A percentile compares a stretch with the other conserved stretches of the same genome.
phyloP scores from a whole-genome alignment of 1,139 yeast genomes.

The Candida albicans region DNA sequence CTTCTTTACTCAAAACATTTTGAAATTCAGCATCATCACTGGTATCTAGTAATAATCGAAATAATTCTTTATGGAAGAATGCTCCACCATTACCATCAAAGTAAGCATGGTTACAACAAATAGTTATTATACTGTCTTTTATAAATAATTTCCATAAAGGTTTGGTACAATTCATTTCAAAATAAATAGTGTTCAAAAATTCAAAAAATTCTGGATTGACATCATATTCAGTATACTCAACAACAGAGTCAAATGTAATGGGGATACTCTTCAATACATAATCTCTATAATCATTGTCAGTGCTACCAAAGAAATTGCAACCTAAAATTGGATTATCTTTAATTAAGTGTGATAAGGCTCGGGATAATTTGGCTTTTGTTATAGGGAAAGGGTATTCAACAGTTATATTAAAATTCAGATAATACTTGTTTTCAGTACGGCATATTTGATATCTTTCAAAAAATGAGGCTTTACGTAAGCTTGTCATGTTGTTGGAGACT shows the following conservation, averaged over 20 bases:
- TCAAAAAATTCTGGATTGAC: conserved; percentile 19
- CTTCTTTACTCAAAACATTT: conserved; percentile 6
- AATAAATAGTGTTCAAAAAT: conserved; percentile 18
- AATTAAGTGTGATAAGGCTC: conserved; percentile 24
- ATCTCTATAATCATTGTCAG: conserved; percentile 15
- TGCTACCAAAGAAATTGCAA: conserved; percentile 19
- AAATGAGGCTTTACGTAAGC: conserved; percentile 13
- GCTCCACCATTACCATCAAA: conserved; percentile 38
- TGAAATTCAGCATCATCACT: conserved; percentile 3
- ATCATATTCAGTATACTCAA: conserved; percentile 13
- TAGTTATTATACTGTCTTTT: conserved; percentile 21
- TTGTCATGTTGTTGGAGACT: neutral
- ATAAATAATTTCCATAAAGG: conserved; percentile 35
- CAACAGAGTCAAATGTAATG: conserved; percentile 28
- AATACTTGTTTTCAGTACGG: conserved; percentile 22
- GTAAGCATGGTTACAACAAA: conserved; percentile 32
- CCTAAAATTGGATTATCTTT: conserved; percentile 23
- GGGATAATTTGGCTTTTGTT: conserved; percentile 21
- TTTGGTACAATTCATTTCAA: conserved; percentile 17
- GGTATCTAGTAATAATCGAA: conserved; percentile 10
- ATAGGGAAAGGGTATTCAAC: conserved; percentile 24
- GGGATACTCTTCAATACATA: conserved; percentile 21
- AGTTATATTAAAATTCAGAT: conserved; percentile 31
- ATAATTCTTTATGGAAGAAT: conserved; percentile 32
- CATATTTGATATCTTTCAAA: conserved; percentile 29